Evolutionary conservation across 2,329 filamentous ascomycete species (phyloP).

Genomic region (Sclerotinia trifoliorum): DNA sequence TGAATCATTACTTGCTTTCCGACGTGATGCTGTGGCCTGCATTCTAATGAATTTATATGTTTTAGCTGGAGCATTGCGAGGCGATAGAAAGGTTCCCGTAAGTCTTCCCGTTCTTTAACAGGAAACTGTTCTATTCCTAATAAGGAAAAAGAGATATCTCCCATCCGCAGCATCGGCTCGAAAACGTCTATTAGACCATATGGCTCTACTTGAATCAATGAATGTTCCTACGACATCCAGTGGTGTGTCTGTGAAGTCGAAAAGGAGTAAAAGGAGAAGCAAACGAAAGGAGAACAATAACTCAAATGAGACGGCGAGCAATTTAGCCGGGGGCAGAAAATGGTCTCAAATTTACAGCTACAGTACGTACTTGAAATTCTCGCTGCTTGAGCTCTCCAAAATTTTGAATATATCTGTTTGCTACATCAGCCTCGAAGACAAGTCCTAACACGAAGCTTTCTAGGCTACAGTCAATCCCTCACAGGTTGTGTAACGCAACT

Average conservation of each 20-base stretch:
- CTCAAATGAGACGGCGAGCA: conserved; percentile 24
- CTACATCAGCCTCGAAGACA: neutral
- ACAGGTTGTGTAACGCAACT: conserved; percentile 54
- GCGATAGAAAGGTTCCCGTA: conserved; percentile 49
- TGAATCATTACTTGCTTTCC: conserved; percentile 49
- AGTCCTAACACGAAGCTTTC: neutral
- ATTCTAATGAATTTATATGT: conserved; percentile 59
- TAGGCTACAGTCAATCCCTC: conserved; percentile 50
- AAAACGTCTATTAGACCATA: conserved; percentile 51
- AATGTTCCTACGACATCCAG: conserved; percentile 21
- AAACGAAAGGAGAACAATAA: neutral
- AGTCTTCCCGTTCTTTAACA: conserved; percentile 7
- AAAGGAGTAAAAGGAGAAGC: conserved; percentile 8
- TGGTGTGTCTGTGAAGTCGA: conserved; percentile 6
- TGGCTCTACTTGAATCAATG: conserved; percentile 47
- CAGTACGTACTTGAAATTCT: conserved; percentile 20
- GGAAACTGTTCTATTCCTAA: neutral
- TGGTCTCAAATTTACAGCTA: conserved; percentile 59
- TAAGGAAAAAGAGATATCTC: conserved; percentile 46
- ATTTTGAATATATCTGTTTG: too few species aligned
- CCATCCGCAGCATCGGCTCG: conserved; percentile 55
- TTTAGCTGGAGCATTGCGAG: conserved; percentile 54
- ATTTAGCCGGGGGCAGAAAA: conserved; percentile 41
- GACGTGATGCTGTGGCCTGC: conserved; percentile 57
- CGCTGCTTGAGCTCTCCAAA: too few species aligned